These are phyloP conservation scores for Lentinus brumalis DNA, from an alignment of 768 basidiomycete genomes.

Conservation along the genomic window DNA sequence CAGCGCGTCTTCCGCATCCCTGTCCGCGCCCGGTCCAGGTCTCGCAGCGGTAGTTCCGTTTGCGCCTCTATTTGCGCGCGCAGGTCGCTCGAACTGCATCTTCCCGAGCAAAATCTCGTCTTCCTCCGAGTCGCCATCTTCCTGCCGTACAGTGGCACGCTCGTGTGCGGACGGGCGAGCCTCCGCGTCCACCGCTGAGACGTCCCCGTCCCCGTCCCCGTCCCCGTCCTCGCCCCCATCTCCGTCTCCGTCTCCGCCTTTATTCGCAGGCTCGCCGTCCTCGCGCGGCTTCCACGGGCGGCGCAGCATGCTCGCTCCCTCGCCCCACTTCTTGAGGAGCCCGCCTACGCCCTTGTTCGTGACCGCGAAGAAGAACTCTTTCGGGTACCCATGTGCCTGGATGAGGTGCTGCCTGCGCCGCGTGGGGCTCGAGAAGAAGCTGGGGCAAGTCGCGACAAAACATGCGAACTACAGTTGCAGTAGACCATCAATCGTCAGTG, in stretches of 20 bases:
- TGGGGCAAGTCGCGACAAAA: slow-evolving; percentile 60
- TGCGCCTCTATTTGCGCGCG: neutral
- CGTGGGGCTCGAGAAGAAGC: slow-evolving; percentile 72
- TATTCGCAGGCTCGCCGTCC: slow-evolving; percentile 20
- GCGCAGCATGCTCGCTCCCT: slow-evolving; percentile 79
- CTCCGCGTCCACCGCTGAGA: neutral
- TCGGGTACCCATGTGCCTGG: slow-evolving; percentile 78
- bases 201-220: slow-evolving; percentile 14
- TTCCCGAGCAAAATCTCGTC: slow-evolving; percentile 13
- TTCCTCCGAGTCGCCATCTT: neutral
- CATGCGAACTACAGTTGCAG: slow-evolving; percentile 67
- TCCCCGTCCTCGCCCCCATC: slow-evolving; percentile 24
- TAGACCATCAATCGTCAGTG: neutral
- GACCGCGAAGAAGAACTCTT: slow-evolving; percentile 89
- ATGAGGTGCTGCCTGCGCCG: slow-evolving; percentile 80
- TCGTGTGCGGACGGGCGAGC: neutral
- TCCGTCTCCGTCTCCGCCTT: slow-evolving; percentile 28
- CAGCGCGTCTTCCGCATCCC: slow-evolving; percentile 42
- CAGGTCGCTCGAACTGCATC: slow-evolving; percentile 5
- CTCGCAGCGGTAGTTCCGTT: slow-evolving; percentile 14
- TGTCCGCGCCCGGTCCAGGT: neutral
- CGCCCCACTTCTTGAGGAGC: slow-evolving; percentile 77
- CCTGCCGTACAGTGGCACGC: neutral
- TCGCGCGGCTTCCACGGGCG: slow-evolving; percentile 66
- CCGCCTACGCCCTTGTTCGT: slow-evolving; percentile 91